Conservation (phyloP, 1,139 yeast genomes). For the Saccharomyces hybrid region DNA sequence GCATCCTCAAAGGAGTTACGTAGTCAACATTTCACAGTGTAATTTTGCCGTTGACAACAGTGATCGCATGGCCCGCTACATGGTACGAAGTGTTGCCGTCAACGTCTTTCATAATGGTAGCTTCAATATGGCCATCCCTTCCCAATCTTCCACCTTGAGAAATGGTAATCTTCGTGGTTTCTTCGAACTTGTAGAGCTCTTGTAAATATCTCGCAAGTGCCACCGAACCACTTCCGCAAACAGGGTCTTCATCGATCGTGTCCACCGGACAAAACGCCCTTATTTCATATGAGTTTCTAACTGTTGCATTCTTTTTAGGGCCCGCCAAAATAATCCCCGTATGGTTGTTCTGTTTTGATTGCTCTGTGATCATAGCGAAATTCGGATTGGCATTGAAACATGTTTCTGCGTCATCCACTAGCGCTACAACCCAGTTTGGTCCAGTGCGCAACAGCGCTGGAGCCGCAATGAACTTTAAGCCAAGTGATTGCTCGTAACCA, state of each 20-base stretch:
- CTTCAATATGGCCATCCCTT: constrained; percentile 34
- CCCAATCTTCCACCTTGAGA: constrained; percentile 35
- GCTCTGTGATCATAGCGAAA: constrained; percentile 18
- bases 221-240: constrained; percentile 45
- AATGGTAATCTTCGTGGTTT: constrained; percentile 21
- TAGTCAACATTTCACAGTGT: background rate
- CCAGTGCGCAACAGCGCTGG: constrained; percentile 33
- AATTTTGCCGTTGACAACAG: constrained; percentile 33
- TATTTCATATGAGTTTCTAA: constrained; percentile 21
- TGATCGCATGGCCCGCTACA: constrained; percentile 34
- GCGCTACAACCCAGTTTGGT: constrained; percentile 38
- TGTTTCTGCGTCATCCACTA: constrained; percentile 29
- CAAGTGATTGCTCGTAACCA: constrained; percentile 13
- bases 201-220: constrained; percentile 32
- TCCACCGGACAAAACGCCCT: constrained; percentile 39
- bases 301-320: constrained; percentile 19
- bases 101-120: constrained; percentile 18
- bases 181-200: constrained; percentile 16
- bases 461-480: constrained; percentile 26
- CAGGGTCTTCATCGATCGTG: constrained; percentile 43
- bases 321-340: constrained; percentile 39
- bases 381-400: constrained; percentile 34
- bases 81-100: constrained; percentile 15
- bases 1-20: background rate
- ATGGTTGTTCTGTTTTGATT: constrained; percentile 23